Conservation (phyloP, 345 rosid genomes). For the Cardamine resedifolia region DNA sequence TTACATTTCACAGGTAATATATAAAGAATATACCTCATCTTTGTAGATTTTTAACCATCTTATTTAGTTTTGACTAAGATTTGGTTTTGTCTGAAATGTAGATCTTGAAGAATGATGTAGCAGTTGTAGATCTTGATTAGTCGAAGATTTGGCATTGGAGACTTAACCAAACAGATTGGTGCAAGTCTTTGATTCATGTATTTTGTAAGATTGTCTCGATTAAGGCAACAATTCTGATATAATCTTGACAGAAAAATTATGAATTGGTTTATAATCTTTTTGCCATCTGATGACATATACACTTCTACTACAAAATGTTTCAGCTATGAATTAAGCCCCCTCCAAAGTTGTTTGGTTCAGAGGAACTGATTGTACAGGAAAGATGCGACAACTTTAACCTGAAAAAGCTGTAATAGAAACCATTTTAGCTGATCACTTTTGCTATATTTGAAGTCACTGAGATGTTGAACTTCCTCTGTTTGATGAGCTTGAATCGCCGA, state of each 20-base stretch:
- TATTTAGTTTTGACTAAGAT: neutral
- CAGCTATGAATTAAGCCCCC: conserved; percentile 12
- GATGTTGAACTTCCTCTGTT: conserved; percentile 46
- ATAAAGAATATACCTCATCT: neutral
- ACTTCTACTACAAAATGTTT: conserved; percentile 29
- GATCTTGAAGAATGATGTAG: conserved; percentile 60
- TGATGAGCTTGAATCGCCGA: conserved; percentile 72
- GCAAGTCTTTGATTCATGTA: conserved; percentile 6
- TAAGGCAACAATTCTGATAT: neutral
- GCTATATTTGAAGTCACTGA: conserved; percentile 18
- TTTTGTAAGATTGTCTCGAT: neutral
- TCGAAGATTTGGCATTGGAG: neutral
- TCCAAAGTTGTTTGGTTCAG: conserved; percentile 9
- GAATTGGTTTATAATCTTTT: conserved; percentile 3
- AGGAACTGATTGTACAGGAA: conserved; percentile 27
- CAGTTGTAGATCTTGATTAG: conserved; percentile 43
- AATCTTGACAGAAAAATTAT: conserved; percentile 15
- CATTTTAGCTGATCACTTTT: conserved; percentile 17
- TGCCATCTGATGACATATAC: conserved; percentile 31
- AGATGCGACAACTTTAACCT: conserved; percentile 8
- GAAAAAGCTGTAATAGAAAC: conserved; percentile 17
- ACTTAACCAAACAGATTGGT: neutral
- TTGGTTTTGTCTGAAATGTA: conserved; percentile 19
- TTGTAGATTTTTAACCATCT: neutral
- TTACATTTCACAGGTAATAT: conserved; percentile 69